Evolutionary conservation across 2,329 filamentous ascomycete species (phyloP), one percentile per base, ranked within the genome.

Genomic region (Colletotrichum tofieldiae): DNA sequence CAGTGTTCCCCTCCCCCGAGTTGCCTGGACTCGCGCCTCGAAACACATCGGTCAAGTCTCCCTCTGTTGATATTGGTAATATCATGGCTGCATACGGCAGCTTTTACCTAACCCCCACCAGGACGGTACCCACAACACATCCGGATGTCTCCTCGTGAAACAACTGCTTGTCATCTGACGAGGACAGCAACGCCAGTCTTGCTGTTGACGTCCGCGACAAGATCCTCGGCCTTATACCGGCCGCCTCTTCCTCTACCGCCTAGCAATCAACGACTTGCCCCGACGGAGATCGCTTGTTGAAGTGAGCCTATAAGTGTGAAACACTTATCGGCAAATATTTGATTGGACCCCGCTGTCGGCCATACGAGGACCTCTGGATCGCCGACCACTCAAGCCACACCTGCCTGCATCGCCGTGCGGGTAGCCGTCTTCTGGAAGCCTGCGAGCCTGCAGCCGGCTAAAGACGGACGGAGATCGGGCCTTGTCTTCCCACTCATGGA

Each of bases 391-490:
- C 39, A 32, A 12, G 29, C 51, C 51, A 35, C 32, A 35, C 37
- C 16, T 54, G 5, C 37, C 35, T 29, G 37, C 49, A 69, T 37
- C 69, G 26, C 45, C 37, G 52, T 47, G 54, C 59, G 18, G 65
- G 47, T 64, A 69, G 47, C 52, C 65, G 39, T 63, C 51, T 67
- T 69, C 54, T 69, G 47, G 65, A 72, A 69, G 39, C 39, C 26
- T 32, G 51, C 32, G 45, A 56, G 58, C 58, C 45, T 69, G 65
- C 52, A 69, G 43, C 59, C 37, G 69, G 56, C 69, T 63, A 51
- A 49, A 69, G 69, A 60, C 47, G 65, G 69, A 60, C 58, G 26
- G 37, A 16, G 39, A 41, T 54, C 65, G 52, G 23, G 52, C 52
- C 35, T 26, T 18, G 35, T 72, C 35, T 45, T 32, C 52, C 41